Percentiles rank a stretch among this genome's conserved stretches.
phyloP scores from a whole-genome alignment of 2,329 filamentous ascomycete species.

The Alternaria conjuncta region DNA sequence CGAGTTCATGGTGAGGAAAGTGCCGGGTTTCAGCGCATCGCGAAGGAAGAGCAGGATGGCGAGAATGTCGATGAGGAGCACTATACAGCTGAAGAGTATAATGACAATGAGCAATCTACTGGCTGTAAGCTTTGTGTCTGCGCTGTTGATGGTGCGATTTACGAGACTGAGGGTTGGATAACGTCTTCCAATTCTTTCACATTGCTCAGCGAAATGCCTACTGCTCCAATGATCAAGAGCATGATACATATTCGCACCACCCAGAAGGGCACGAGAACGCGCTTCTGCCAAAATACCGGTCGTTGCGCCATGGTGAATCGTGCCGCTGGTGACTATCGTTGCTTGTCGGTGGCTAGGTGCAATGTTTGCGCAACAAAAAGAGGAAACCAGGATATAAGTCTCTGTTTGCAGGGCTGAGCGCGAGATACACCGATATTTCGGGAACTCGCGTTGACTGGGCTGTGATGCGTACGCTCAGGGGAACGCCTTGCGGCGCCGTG shows the following conservation, averaged over 20 bases:
- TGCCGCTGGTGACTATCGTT: not conserved
- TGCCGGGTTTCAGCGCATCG: conserved; percentile 38
- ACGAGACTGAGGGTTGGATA: conserved; percentile 30
- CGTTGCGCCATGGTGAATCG: conserved; percentile 29
- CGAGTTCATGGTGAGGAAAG: conserved; percentile 46
- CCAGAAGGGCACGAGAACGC: conserved; percentile 49
- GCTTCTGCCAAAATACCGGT: conserved; percentile 45
- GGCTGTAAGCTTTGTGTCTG: conserved; percentile 21
- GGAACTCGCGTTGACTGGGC: conserved; percentile 17
- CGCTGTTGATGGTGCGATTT: not conserved
- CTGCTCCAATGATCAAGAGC: conserved; percentile 41
- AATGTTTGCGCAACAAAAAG: not conserved
- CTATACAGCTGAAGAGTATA: conserved; percentile 41
- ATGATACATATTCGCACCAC: conserved; percentile 41
- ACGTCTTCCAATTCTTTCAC: conserved; percentile 24
- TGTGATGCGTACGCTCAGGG: conserved; percentile 24
- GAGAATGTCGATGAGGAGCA: conserved; percentile 44
- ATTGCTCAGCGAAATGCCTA: conserved; percentile 29
- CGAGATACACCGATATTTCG: conserved; percentile 1
- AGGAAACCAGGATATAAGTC: not conserved
- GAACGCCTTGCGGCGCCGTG: conserved; percentile 18
- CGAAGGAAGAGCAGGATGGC: conserved; percentile 45
- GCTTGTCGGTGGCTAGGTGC: not conserved
- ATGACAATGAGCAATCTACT: conserved; percentile 40
- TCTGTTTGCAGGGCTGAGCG: conserved; percentile 4